A percentile compares a stretch with the other conserved stretches of the same genome.
These are phyloP conservation scores for Fusarium paranaense DNA, from an alignment of 2,329 filamentous ascomycete genomes.

Conservation along the genomic window DNA sequence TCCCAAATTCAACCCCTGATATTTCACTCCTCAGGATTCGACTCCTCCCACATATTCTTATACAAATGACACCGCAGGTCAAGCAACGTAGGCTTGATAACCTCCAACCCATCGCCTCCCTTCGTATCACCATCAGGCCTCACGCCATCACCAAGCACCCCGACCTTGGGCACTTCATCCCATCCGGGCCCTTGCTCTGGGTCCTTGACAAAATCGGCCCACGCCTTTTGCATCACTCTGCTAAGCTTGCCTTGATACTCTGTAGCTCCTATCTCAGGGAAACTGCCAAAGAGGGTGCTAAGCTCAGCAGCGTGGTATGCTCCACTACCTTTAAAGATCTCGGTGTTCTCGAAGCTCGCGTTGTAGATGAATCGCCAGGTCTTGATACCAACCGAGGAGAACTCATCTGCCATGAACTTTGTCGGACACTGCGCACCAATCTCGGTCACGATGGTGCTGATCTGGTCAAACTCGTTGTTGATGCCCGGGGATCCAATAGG, in stretches of 20 bases:
- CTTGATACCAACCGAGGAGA: slow-evolving; percentile 48
- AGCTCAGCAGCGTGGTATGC: slow-evolving; percentile 62
- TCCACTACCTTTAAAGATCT: slow-evolving; percentile 50
- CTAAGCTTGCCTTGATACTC: slow-evolving; percentile 34
- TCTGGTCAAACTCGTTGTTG: slow-evolving; percentile 29
- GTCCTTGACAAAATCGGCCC: slow-evolving; percentile 46
- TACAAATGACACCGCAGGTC: slow-evolving; percentile 29
- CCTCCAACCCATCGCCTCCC: not conserved
- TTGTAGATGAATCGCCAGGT: slow-evolving; percentile 60
- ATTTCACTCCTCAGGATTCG: not conserved
- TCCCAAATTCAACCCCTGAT: not conserved
- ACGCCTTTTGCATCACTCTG: slow-evolving; percentile 43
- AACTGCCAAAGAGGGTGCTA: slow-evolving; percentile 57
- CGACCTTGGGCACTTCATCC: slow-evolving; percentile 35
- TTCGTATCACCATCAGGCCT: slow-evolving; percentile 9
- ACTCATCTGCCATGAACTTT: slow-evolving; percentile 46
- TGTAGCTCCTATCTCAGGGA: slow-evolving; percentile 28
- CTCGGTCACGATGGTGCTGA: slow-evolving; percentile 37
- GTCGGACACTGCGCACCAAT: slow-evolving; percentile 36
- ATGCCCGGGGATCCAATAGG: slow-evolving; percentile 28
- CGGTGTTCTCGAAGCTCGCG: slow-evolving; percentile 61
- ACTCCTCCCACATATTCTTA: not conserved
- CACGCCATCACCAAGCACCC: slow-evolving; percentile 41
- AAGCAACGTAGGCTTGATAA: not conserved
- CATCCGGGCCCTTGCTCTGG: slow-evolving; percentile 42